These are phyloP conservation scores for Lasiosphaeria miniovina DNA, from an alignment of 495 filamentous ascomycete genomes.

Conservation along the genomic window DNA sequence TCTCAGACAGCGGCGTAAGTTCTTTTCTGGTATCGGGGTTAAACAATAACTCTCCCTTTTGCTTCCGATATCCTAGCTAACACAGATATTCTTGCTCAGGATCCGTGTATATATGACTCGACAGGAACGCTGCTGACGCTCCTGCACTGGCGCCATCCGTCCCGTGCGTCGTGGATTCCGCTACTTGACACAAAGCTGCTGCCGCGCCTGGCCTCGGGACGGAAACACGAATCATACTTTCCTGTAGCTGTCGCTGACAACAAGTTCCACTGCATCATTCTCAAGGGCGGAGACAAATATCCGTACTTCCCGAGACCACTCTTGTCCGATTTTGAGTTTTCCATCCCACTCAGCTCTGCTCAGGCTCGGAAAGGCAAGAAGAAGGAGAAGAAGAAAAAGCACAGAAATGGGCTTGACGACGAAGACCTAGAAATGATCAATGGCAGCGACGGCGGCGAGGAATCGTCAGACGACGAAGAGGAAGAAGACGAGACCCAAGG, in stretches of 20 bases:
- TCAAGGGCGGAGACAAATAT: constrained; percentile 89
- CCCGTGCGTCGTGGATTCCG: constrained; percentile 87
- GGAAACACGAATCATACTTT: constrained; percentile 89
- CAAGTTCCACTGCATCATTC: constrained; percentile 97
- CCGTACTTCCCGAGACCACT: constrained; percentile 93
- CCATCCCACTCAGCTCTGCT: constrained; percentile 68
- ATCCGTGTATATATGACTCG: constrained; percentile 91
- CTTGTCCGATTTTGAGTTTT: constrained; percentile 90
- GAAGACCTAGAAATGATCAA: constrained; percentile 32
- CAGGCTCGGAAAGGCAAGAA: constrained; percentile 30
- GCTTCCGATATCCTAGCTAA: background rate
- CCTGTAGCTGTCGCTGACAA: constrained; percentile 88
- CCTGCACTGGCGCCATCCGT: constrained; percentile 82
- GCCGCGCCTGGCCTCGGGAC: constrained; percentile 74
- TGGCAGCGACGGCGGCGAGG: constrained; percentile 12
- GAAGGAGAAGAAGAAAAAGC: constrained; percentile 39
- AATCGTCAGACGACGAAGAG: constrained; percentile 10
- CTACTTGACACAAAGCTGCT: constrained; percentile 83
- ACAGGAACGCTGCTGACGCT: constrained; percentile 82
- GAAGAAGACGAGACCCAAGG: constrained; percentile 40
- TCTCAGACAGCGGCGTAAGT: constrained; percentile 79
- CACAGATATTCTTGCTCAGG: constrained; percentile 42
- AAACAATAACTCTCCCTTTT: no score
- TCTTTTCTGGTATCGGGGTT: constrained; percentile 13
- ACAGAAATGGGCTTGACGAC: constrained; percentile 30